Evolutionary conservation across 192 early-diverging fungal species (phyloP), one percentile per base, ranked within the genome.

Genomic region (Backusella tarrabulga): DNA sequence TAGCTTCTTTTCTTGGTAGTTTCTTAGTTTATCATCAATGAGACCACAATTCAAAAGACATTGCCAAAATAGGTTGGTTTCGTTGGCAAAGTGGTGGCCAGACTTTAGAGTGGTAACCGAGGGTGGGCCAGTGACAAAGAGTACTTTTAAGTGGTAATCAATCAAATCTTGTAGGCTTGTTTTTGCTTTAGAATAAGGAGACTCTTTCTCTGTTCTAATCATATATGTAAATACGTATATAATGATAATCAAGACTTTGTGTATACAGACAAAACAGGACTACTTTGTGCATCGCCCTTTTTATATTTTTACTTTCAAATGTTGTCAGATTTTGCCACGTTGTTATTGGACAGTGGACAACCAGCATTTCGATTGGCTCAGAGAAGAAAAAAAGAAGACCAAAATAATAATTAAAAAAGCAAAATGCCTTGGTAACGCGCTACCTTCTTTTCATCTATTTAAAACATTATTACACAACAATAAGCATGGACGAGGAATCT

Each of bases 401-500:
- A 72, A 26, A 44, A 46, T 21, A 56, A 63, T 29, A 63, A 19
- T 56, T 6, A 44, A 44, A 50, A 63, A 50, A 63, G 9, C 3
- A 63, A 56, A 23, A 63, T 63, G 56, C 56, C 23, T 21, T 63
- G 38, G 9, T 40, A 40, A 63, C 56, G 56, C 56, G 56, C 56
- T 63, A 26, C 26, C 9, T 63, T 63, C 23, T 29, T 63, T 63
- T 23, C 56, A 29, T 63, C 26, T 44, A 14, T 44, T 15, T 29
- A 63, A 50, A 50, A 50, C 21, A 9, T 29, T 4, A 63, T 29
- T 63, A 63, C 17, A 60, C 54, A 56, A 56, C 15, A 56, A 32
- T 15, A n/a, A 83, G 36, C 52, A 88, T 86, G 85, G 83, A 86
- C 79, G 85, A 88, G 69, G 84, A 84, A 54, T 83, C 85, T 14